Base-by-base conservation (phyloP, 768 basidiomycete genomes). In the Lyophyllum semitale region DNA sequence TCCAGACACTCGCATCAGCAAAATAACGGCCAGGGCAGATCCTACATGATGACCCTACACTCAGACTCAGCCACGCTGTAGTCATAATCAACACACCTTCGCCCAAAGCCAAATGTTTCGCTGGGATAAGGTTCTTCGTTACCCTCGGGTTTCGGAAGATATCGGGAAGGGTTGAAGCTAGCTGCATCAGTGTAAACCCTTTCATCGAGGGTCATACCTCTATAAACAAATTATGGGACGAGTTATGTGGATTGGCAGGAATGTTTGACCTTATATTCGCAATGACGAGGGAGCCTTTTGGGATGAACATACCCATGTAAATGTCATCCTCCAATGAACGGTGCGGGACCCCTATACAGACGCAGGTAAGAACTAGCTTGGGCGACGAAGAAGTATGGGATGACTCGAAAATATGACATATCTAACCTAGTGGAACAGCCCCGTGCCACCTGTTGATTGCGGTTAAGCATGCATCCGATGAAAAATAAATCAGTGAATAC, bases 21-120 rank as follows among this genome's bases (percentile, higher is more conserved):
- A 83, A 61, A 43, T 75, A 51, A 23, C 71, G 64, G 6, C 80
- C 82, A n/a, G 78, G 74, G 50, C 79, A 80, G 5, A 75, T 59
- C 22, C 68, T 70, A 51, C 1, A n/a, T n/a, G n/a, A 3, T 35
- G 23, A 6, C 8, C 5, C 48, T 38, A 18, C 8, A 12, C 2
- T 23, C 12, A 33, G 27, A 20, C 12, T n/a, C 6, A 23, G 7
- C 7, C 29, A 27, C 4, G 20, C 33, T 35, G 12, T 1, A 18
- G 8, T 17, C 45, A 32, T n/a, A n/a, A n/a, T n/a, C n/a, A 38
- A 20, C 27, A 23, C 52, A 55, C 58, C 54, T 46, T 7, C 58
- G 58, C 4, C 58, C 54, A 30, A 63, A 69, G 8, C 69, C 69
- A 44, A 68, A 71, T 1, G 51, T 32, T 11, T 38, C 59, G 35